A percentile compares a stretch with the other conserved stretches of the same genome.
Conservation (phyloP, 2,329 filamentous ascomycete genomes). For the Trichoderma asperellum region DNA sequence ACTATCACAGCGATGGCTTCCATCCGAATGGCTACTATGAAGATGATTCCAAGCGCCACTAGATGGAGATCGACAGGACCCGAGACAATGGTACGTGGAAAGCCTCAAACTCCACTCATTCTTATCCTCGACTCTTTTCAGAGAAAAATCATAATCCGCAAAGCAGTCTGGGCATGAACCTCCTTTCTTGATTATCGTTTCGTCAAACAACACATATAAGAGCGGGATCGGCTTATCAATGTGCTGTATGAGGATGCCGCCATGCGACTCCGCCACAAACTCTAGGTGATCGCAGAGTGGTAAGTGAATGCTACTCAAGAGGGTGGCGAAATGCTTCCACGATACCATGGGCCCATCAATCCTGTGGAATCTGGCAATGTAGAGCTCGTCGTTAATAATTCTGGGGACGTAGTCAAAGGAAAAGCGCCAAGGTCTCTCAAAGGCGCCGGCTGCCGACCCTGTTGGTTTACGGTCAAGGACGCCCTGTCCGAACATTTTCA, state of each 20-base stretch:
- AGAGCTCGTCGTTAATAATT: slow-evolving; percentile 12
- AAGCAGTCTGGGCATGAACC: neutral
- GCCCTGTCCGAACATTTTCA: neutral
- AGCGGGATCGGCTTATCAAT: neutral
- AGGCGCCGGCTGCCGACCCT: neutral
- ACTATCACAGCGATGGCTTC: no score
- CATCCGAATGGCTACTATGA: neutral
- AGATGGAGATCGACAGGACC: neutral
- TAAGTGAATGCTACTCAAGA: neutral
- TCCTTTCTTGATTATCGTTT: neutral
- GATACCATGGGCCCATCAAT: neutral
- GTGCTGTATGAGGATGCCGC: neutral
- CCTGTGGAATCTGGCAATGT: neutral
- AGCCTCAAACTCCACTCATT: neutral
- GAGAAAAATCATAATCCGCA: neutral
- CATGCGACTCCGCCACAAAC: neutral
- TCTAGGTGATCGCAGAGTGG: neutral
- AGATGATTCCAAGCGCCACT: neutral
- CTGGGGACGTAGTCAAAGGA: neutral
- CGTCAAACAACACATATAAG: neutral
- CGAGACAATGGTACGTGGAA: neutral
- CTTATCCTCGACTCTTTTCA: neutral
- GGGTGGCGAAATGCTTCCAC: neutral
- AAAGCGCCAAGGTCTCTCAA: neutral
- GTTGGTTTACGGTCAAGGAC: neutral